Evolutionary conservation across 73 alveolate genomes (phyloP).

Genomic region (Halteria grandinella): DNA sequence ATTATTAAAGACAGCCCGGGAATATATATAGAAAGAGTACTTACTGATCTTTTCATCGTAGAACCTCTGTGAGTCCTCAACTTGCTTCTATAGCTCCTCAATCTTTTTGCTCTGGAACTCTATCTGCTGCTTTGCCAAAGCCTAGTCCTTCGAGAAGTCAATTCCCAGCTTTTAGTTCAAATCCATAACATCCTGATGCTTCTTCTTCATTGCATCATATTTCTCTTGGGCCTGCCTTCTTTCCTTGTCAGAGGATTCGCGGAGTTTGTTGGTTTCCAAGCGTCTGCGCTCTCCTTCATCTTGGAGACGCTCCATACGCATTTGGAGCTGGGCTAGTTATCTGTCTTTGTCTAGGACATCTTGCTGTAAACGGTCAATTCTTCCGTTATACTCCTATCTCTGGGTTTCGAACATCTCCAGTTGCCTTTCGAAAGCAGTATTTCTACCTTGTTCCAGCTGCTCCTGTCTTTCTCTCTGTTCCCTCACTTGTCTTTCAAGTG

Average conservation of each 20-base stretch:
- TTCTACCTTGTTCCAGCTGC: constrained; percentile 37
- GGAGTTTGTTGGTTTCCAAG: constrained; percentile 46
- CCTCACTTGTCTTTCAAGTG: constrained; percentile 61
- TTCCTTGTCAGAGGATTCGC: constrained; percentile 45
- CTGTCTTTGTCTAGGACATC: constrained; percentile 73
- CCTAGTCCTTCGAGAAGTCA: constrained; percentile 16
- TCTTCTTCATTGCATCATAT: constrained; percentile 55
- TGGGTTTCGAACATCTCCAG: constrained; percentile 65
- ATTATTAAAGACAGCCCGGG: too few relatives aligned
- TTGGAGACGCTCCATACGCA: constrained; percentile 36
- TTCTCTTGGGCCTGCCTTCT: constrained; percentile 53
- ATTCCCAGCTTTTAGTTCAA: constrained; percentile 37
- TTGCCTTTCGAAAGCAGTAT: constrained; percentile 63
- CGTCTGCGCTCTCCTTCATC: constrained; percentile 61
- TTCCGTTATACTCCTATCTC: constrained; percentile 64
- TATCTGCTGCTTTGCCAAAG: constrained; percentile 6
- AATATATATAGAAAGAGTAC: too few relatives aligned
- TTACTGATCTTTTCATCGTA: constrained; percentile 83
- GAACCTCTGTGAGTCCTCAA: constrained; percentile 69
- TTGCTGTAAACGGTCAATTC: constrained; percentile 63
- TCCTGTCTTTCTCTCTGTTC: constrained; percentile 55
- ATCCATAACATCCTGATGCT: constrained; percentile 58
- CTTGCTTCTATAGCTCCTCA: constrained; percentile 77
- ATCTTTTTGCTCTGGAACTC: constrained; percentile 24
- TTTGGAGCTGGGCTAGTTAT: constrained; percentile 47